Base-by-base conservation (phyloP, 2,329 filamentous ascomycete genomes). In the Orbilia brochopaga region DNA sequence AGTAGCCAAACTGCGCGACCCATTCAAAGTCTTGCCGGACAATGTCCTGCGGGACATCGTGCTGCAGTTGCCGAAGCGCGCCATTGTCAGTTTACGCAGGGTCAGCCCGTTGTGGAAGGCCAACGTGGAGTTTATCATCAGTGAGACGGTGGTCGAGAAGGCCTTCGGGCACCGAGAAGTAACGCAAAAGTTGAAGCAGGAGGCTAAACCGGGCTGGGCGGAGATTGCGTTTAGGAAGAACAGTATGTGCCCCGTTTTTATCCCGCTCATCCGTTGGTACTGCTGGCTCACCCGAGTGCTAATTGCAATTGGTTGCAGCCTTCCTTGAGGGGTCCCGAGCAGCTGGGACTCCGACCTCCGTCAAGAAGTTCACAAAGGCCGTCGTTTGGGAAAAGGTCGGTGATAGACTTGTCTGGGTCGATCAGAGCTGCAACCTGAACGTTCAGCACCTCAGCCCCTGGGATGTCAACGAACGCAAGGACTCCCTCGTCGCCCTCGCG, bases 211-310 rank as follows among this genome's bases (percentile, higher is more conserved):
- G 21, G 61, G 69, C 10, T 73, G 69, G 69, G 42, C 69, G 42
- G 61, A 73, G 52, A 57, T 65, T 61, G 60, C 62, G 24, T 73
- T 65, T 35, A 60, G 69, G 48, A 73, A 73, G 61, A 65, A 73
- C 56, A 48, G 67, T 72, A 48, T 23, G 67, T 65, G 23, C 35
- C 15, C 37, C 13, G 3, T 40, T 60, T 30, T 46, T 50, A 32
- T 42, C 4, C 2, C 19, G 13, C 15, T 48, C 17, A n/a, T 2
- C 23, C n/a, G n/a, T 51, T 51, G 46, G 4, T 24, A 30, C 17
- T 51, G 35, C 23, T 46, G 30, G 1, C 40, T 60, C 48, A 24
- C 53, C 7, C n/a, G n/a, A n/a, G n/a, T 54, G 7, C 21, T 59
- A 11, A 30, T 23, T 40, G 27, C 15, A 24, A n/a, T 35, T 6